Evolutionary conservation across 208 protist genomes (phyloP).

Genomic region (Leishmania tropica): DNA sequence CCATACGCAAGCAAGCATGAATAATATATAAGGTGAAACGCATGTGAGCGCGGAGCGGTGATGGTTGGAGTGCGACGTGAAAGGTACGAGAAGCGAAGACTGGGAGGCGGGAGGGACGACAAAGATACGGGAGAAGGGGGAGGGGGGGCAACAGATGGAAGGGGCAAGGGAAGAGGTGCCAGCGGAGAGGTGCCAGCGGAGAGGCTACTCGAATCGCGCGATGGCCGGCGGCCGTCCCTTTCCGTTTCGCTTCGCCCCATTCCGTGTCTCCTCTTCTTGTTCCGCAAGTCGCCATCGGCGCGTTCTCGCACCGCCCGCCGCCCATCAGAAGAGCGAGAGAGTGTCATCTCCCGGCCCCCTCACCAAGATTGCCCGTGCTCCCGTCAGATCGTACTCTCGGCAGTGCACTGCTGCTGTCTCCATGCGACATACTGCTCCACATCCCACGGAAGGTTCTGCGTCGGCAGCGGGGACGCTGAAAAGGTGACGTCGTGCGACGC

Average conservation of each 20-base stretch:
- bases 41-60: background rate
- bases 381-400: background rate
- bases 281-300: background rate
- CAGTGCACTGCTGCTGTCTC: conserved; percentile 4
- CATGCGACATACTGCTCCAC: conserved; percentile 3
- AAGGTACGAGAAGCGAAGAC: background rate
- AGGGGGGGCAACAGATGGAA: background rate
- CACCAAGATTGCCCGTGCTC: background rate
- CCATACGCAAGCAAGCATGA: background rate
- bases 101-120: background rate
- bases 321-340: background rate
- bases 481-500: background rate
- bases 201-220: background rate
- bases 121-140: background rate
- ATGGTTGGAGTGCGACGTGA: background rate
- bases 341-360: background rate
- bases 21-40: background rate
- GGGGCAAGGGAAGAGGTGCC: background rate
- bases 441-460: conserved; percentile 9
- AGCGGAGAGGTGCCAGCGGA: background rate
- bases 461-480: background rate
- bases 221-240: background rate
- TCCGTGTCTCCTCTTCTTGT: background rate
- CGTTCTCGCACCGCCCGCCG: background rate
- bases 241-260: background rate